These are phyloP conservation scores for Nemania sp. DNA, from an alignment of 2,329 filamentous ascomycete genomes.

Conservation along the genomic window DNA sequence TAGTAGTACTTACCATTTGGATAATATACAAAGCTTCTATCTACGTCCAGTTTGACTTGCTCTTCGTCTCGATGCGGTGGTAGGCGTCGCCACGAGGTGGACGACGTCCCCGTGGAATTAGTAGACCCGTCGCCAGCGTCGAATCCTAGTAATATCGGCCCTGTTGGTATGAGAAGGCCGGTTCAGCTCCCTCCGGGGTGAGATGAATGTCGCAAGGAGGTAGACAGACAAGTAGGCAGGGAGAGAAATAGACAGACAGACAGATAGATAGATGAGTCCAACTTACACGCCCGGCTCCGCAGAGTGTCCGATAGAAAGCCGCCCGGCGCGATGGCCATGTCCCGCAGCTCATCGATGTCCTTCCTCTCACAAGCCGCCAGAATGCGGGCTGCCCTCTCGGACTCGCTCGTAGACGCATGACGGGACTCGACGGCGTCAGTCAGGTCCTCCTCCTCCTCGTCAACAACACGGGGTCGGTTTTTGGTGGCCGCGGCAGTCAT, in stretches of 20 bases:
- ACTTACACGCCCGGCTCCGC: conserved; percentile 78
- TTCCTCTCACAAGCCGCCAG: conserved; percentile 62
- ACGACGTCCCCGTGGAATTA: conserved; percentile 26
- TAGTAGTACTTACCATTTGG: conserved; percentile 75
- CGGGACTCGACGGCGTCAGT: conserved; percentile 10
- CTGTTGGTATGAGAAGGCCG: conserved; percentile 41
- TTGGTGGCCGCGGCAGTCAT: conserved; percentile 27
- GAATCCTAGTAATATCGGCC: conserved; percentile 53
- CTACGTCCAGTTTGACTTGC: conserved; percentile 89
- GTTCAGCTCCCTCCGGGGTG: conserved; percentile 9
- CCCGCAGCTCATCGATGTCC: conserved; percentile 60
- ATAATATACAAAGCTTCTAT: conserved; percentile 97
- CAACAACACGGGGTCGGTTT: conserved; percentile 21
- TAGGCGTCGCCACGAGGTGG: conserved; percentile 62
- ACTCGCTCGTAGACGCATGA: conserved; percentile 14
- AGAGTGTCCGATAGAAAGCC: conserved; percentile 70
- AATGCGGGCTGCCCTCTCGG: conserved; percentile 54
- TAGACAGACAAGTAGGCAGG: not conserved
- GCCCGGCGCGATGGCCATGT: conserved; percentile 65
- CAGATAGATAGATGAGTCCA: conserved; percentile 12
- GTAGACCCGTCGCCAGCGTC: conserved; percentile 26
- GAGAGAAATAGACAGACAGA: not conserved
- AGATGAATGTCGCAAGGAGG: not conserved
- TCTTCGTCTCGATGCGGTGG: conserved; percentile 83
- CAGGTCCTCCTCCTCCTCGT: conserved; percentile 28